These are phyloP conservation scores for Starmerella geochares DNA, from an alignment of 805 yeast species.

Conservation along the genomic window DNA sequence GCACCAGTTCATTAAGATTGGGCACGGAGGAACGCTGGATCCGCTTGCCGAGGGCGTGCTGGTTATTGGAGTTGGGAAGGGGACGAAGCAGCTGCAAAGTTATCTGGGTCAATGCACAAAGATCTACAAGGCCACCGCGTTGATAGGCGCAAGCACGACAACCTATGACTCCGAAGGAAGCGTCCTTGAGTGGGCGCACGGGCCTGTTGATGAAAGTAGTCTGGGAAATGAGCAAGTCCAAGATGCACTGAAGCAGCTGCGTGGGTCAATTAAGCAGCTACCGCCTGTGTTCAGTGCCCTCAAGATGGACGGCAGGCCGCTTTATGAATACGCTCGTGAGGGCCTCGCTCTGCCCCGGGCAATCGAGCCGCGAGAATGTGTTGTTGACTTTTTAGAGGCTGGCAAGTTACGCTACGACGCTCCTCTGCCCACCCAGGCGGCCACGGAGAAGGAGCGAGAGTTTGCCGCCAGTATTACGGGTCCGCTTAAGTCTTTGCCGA, in stretches of 20 bases:
- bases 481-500: neutral
- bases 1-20: constrained; percentile 56
- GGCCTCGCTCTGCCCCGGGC: constrained; percentile 74
- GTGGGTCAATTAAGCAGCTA: constrained; percentile 75
- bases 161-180: constrained; percentile 92
- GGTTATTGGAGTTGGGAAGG: constrained; percentile 83
- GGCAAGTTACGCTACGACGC: constrained; percentile 32
- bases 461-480: constrained; percentile 30
- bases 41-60: constrained; percentile 90
- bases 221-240: constrained; percentile 41
- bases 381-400: constrained; percentile 45
- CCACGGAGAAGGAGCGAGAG: constrained; percentile 31
- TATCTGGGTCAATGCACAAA: constrained; percentile 68
- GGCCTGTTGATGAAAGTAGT: constrained; percentile 44
- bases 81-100: constrained; percentile 69
- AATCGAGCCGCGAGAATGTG: constrained; percentile 68
- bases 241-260: constrained; percentile 46
- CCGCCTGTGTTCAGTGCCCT: constrained; percentile 94
- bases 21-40: constrained; percentile 97
- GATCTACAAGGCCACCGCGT: constrained; percentile 70
- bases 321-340: constrained; percentile 87
- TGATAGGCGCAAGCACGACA: constrained; percentile 83
- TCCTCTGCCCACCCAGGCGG: constrained; percentile 26
- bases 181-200: constrained; percentile 42
- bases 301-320: constrained; percentile 86